A percentile compares a stretch with the other conserved stretches of the same genome.
Evolutionary conservation across 495 filamentous ascomycete genomes (phyloP).

Genomic region (Penicillium silybi): DNA sequence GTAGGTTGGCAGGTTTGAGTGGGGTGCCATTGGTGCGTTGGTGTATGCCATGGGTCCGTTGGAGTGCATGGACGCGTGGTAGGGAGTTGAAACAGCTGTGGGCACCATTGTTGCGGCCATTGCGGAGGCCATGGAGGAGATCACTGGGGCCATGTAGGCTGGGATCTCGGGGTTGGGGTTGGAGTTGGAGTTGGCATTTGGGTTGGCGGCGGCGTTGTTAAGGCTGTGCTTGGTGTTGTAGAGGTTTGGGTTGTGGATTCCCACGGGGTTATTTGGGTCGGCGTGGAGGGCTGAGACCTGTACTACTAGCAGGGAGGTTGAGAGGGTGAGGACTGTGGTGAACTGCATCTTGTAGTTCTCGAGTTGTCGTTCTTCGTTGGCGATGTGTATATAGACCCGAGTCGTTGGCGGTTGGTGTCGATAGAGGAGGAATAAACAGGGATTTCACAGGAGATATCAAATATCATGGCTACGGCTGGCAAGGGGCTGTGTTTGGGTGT

Average conservation of each 20-base stretch:
- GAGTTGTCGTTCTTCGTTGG: neutral
- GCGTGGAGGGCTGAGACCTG: conserved; percentile 1
- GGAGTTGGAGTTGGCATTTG: too few species aligned
- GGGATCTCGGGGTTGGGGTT: neutral
- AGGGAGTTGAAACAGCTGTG: neutral
- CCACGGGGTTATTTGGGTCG: neutral
- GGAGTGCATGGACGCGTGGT: neutral
- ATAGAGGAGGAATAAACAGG: neutral
- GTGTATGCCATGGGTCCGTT: neutral
- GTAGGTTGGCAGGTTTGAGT: neutral
- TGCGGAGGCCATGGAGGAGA: neutral
- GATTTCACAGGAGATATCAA: neutral
- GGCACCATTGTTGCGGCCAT: neutral
- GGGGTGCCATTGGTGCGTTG: neutral
- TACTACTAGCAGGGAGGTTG: conserved; percentile 6
- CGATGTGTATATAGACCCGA: neutral
- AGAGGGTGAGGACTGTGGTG: conserved; percentile 9
- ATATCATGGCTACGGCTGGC: neutral
- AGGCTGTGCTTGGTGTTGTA: neutral
- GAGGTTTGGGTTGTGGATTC: neutral
- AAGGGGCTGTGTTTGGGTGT: conserved; percentile 3
- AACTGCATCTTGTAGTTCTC: conserved; percentile 11
- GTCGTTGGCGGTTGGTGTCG: neutral
- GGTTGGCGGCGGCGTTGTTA: neutral
- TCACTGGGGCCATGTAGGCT: neutral